Conservation (phyloP, 306 rosid species). For the Myrica gale region DNA sequence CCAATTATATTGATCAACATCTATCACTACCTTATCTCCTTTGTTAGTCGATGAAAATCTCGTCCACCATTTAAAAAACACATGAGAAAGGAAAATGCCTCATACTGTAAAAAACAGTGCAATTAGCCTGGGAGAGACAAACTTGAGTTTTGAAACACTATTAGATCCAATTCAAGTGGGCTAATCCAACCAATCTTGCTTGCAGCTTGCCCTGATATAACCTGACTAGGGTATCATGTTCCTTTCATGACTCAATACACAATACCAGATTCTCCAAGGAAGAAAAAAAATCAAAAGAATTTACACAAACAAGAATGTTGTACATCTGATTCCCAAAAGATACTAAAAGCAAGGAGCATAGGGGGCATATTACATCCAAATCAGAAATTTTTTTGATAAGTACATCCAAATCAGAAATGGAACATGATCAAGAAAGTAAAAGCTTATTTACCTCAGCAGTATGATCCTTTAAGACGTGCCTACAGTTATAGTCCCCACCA, state of each 20-base stretch:
- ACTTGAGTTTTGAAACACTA: neutral
- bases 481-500: constrained; percentile 75
- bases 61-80: neutral
- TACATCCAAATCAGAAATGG: neutral
- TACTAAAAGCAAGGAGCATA: neutral
- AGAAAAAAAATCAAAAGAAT: neutral
- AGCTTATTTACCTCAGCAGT: constrained; percentile 67
- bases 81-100: neutral
- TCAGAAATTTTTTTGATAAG: no score
- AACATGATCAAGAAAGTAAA: constrained; percentile 14
- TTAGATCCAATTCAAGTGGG: neutral
- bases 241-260: neutral
- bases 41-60: neutral
- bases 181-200: no score
- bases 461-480: constrained; percentile 78
- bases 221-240: neutral
- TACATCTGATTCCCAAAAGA: neutral
- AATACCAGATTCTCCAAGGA: neutral
- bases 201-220: neutral
- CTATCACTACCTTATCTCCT: neutral
- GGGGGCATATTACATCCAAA: neutral
- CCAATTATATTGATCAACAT: neutral
- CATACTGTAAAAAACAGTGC: neutral
- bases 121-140: neutral
- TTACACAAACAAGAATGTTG: neutral